These are phyloP conservation scores for Fraxinus sp. DNA, from an alignment of 305 asterid genomes.

Conservation along the genomic window DNA sequence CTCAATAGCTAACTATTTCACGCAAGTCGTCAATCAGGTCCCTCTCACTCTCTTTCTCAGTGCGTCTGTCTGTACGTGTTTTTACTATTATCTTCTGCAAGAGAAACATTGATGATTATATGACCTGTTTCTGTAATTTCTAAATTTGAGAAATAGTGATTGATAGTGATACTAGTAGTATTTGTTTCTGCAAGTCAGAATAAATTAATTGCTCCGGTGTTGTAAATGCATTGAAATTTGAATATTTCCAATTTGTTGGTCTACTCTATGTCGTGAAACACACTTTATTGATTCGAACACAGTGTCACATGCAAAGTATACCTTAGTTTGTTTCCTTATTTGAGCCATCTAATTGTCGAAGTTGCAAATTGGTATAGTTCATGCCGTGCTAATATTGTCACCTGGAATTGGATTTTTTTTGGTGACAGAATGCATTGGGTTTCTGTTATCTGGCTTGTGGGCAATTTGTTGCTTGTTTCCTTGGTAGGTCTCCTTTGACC, in stretches of 20 bases:
- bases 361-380: neutral
- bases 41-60: too few relatives aligned
- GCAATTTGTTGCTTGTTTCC: conserved; percentile 77
- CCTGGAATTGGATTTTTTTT: neutral
- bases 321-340: conserved; percentile 75
- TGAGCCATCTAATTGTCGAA: neutral
- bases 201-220: too few relatives aligned
- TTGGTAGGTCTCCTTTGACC: conserved; percentile 31
- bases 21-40: conserved; percentile 57
- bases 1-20: conserved; percentile 33
- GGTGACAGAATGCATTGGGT: conserved; percentile 61
- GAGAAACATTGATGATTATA: neutral
- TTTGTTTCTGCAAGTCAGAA: neutral
- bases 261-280: neutral
- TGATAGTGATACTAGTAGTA: neutral
- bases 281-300: conserved; percentile 10
- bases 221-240: neutral
- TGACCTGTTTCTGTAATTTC: too few relatives aligned
- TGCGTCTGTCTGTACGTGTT: too few relatives aligned
- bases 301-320: conserved; percentile 39
- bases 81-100: neutral
- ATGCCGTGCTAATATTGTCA: neutral
- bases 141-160: too few relatives aligned
- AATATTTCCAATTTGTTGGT: neutral
- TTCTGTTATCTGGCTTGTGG: conserved; percentile 80